Percentiles rank a stretch among this genome's conserved stretches.
These are phyloP conservation scores for Sphaerulina musiva DNA, from an alignment of 2,329 filamentous ascomycete genomes.

Conservation along the genomic window DNA sequence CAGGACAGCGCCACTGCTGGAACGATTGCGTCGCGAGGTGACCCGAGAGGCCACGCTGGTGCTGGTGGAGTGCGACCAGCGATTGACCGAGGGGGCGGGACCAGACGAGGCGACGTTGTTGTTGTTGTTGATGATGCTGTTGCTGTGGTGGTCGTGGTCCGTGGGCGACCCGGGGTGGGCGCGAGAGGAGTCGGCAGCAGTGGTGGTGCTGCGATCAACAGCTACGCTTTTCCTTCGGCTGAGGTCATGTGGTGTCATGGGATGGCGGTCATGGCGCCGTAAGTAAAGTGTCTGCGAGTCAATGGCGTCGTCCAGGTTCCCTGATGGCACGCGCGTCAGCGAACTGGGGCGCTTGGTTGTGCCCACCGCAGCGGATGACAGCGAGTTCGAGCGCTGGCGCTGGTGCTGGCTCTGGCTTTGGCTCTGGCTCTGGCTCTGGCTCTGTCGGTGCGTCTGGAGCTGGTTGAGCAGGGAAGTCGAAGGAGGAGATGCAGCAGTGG, in stretches of 20 bases:
- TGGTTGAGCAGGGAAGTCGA: constrained; percentile 10
- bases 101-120: constrained; percentile 26
- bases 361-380: constrained; percentile 39
- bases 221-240: constrained; percentile 39
- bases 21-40: constrained; percentile 35
- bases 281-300: constrained; percentile 19
- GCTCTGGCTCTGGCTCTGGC: constrained; percentile 9
- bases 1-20: constrained; percentile 35
- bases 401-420: no score
- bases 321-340: constrained; percentile 20
- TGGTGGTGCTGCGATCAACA: constrained; percentile 30
- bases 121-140: no score
- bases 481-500: background rate
- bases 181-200: background rate
- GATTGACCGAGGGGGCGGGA: constrained; percentile 47
- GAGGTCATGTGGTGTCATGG: constrained; percentile 17
- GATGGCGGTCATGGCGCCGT: constrained; percentile 22
- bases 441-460: constrained; percentile 8
- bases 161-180: background rate
- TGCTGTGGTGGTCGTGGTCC: background rate
- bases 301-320: constrained; percentile 22
- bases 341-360: constrained; percentile 40
- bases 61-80: constrained; percentile 53
- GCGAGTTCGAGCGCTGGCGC: constrained; percentile 37
- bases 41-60: constrained; percentile 42